These are phyloP conservation scores for Pseudocercospora crystallina DNA, from an alignment of 2,329 filamentous ascomycete species.

Conservation along the genomic window DNA sequence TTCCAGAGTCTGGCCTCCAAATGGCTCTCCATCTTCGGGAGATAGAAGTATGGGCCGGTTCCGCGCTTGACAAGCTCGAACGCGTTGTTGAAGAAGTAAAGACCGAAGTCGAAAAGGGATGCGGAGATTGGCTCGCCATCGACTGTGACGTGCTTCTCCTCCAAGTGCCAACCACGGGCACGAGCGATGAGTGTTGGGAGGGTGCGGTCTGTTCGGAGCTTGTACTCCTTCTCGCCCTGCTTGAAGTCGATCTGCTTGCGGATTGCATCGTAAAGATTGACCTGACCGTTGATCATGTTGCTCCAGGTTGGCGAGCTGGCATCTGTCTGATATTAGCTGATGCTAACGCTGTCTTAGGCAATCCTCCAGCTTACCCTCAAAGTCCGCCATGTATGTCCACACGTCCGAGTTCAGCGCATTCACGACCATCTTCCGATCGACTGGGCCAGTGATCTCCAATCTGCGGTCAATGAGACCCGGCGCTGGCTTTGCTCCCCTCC, in stretches of 20 bases:
- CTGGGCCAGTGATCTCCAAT: slow-evolving; percentile 95
- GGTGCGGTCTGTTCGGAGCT: slow-evolving; percentile 84
- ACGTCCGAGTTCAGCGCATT: slow-evolving; percentile 95
- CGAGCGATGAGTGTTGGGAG: slow-evolving; percentile 91
- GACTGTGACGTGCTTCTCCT: slow-evolving; percentile 96
- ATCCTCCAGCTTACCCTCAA: slow-evolving; percentile 70
- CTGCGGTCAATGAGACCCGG: slow-evolving; percentile 90
- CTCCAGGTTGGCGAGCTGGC: slow-evolving; percentile 96
- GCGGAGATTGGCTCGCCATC: slow-evolving; percentile 94
- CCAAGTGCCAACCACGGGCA: slow-evolving; percentile 94
- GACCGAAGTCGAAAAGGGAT: slow-evolving; percentile 91
- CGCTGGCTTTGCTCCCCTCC: slow-evolving; percentile 88
- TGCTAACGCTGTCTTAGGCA: not conserved
- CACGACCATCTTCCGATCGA: slow-evolving; percentile 98
- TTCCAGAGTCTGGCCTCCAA: slow-evolving; percentile 98
- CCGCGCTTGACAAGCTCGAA: slow-evolving; percentile 81
- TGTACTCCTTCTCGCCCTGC: slow-evolving; percentile 93
- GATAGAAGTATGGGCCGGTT: slow-evolving; percentile 91
- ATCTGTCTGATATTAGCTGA: slow-evolving; percentile 54
- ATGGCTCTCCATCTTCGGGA: slow-evolving; percentile 95
- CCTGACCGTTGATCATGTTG: slow-evolving; percentile 98
- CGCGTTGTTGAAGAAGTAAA: slow-evolving; percentile 99
- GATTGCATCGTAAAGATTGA: slow-evolving; percentile 96
- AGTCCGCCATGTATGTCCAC: slow-evolving; percentile 99
- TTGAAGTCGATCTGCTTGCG: slow-evolving; percentile 95